Evolutionary conservation across 2,329 filamentous ascomycete genomes (phyloP).

Genomic region (Beauveria sp.): DNA sequence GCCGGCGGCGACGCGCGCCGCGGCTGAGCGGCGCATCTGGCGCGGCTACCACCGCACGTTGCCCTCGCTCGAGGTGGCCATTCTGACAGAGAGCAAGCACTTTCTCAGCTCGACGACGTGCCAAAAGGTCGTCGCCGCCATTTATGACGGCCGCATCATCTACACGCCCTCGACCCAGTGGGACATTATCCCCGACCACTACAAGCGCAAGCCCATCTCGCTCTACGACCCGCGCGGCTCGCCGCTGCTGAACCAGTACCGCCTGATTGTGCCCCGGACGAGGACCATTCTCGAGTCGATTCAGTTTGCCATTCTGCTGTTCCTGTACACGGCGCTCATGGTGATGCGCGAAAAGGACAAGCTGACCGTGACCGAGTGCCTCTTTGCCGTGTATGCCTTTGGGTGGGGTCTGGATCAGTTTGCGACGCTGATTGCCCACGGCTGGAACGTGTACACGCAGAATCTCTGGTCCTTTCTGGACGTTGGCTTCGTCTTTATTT

Average conservation of each 20-base stretch:
- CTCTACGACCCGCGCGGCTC: slow-evolving; percentile 71
- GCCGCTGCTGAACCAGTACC: slow-evolving; percentile 75
- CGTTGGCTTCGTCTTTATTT: slow-evolving; percentile 68
- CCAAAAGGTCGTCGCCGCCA: slow-evolving; percentile 74
- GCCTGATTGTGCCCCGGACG: slow-evolving; percentile 72
- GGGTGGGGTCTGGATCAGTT: slow-evolving; percentile 77
- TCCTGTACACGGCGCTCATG: slow-evolving; percentile 68
- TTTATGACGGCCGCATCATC: slow-evolving; percentile 72
- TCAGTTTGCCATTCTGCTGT: slow-evolving; percentile 64
- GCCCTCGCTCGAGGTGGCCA: slow-evolving; percentile 75
- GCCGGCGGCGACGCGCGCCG: slow-evolving; percentile 55
- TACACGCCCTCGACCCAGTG: slow-evolving; percentile 78
- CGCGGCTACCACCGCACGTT: slow-evolving; percentile 52
- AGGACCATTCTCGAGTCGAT: slow-evolving; percentile 66
- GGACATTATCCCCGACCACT: slow-evolving; percentile 77
- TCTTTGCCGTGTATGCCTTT: slow-evolving; percentile 65
- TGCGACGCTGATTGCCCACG: slow-evolving; percentile 68
- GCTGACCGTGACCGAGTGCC: slow-evolving; percentile 51
- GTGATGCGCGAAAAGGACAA: slow-evolving; percentile 50
- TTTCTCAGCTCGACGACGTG: slow-evolving; percentile 72
- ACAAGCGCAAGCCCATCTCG: slow-evolving; percentile 76
- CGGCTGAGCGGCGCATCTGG: slow-evolving; percentile 43
- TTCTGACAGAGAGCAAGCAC: slow-evolving; percentile 71
- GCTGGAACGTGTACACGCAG: slow-evolving; percentile 74
- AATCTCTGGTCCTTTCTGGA: slow-evolving; percentile 86